These are phyloP conservation scores for Eucalyptus cloeziana DNA, from an alignment of 345 rosid species.

Conservation along the genomic window DNA sequence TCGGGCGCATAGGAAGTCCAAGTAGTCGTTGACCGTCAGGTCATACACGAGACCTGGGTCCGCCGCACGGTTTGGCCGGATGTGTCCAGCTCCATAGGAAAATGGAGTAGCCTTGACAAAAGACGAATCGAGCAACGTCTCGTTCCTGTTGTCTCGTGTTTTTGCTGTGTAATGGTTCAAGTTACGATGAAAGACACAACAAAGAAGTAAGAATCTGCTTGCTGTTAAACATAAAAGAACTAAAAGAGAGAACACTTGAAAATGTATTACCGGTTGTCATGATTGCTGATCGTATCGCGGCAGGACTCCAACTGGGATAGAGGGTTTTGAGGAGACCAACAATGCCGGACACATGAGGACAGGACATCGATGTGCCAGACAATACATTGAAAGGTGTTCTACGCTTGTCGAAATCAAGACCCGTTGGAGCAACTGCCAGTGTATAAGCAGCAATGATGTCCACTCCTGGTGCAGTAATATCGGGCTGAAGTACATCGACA, in stretches of 20 bases:
- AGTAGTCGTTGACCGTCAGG: constrained; percentile 13
- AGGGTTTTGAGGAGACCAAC: constrained; percentile 12
- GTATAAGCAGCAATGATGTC: constrained; percentile 12
- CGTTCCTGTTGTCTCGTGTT: neutral
- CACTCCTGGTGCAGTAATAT: constrained; percentile 29
- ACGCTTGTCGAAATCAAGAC: neutral
- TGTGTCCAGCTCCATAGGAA: constrained; percentile 37
- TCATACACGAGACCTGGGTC: constrained; percentile 57
- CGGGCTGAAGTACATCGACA: constrained; percentile 2
- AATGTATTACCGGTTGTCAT: constrained; percentile 8
- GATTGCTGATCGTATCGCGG: constrained; percentile 14
- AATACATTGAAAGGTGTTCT: neutral
- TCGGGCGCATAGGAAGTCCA: constrained; percentile 28
- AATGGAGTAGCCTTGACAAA: constrained; percentile 23
- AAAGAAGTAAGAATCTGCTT: neutral
- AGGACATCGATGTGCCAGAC: constrained; percentile 25
- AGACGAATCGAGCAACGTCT: constrained; percentile 10
- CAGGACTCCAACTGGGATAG: constrained; percentile 18
- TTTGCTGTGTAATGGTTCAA: neutral
- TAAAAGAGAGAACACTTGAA: neutral
- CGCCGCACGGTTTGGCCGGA: constrained; percentile 21
- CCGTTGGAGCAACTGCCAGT: neutral
- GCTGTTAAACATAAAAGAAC: neutral
- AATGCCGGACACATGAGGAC: constrained; percentile 20
- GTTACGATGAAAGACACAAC: neutral